Conservation (phyloP, 1,284 basidiomycete genomes). For the Pseudomicrostroma phylloplanum region DNA sequence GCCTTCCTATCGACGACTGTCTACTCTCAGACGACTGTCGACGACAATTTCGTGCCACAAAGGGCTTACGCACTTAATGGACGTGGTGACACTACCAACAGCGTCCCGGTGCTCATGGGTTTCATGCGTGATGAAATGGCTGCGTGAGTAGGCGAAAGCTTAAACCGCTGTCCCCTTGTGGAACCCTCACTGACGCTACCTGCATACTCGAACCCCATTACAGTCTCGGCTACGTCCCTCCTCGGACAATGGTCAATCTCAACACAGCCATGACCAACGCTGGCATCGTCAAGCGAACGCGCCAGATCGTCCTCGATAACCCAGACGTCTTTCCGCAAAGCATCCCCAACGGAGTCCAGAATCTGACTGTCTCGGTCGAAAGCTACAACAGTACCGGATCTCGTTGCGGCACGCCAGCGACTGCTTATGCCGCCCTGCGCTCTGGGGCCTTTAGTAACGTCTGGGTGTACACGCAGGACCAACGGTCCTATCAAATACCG, state of each 20-base stretch:
- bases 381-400: conserved; percentile 13
- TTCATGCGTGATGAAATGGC: not conserved
- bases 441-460: conserved; percentile 11
- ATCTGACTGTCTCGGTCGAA: conserved; percentile 15
- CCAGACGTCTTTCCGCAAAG: conserved; percentile 21
- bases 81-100: conserved; percentile 22
- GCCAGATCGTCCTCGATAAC: conserved; percentile 20
- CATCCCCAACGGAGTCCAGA: conserved; percentile 10
- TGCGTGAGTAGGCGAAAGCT: not conserved
- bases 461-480: conserved; percentile 14
- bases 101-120: conserved; percentile 16
- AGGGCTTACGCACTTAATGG: conserved; percentile 22
- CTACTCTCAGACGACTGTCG: conserved; percentile 16
- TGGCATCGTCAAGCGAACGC: conserved; percentile 22
- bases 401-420: conserved; percentile 16
- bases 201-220: conserved; percentile 32
- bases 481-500: conserved; percentile 15
- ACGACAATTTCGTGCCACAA: conserved; percentile 22
- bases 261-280: conserved; percentile 22
- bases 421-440: conserved; percentile 7
- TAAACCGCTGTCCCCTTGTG: too few species aligned
- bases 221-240: conserved; percentile 27
- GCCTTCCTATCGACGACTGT: conserved; percentile 14
- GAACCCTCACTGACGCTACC: conserved; percentile 10
- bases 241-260: conserved; percentile 21